Evolutionary conservation across 208 protist genomes (phyloP).

Genomic region (Leishmania lainsoni): DNA sequence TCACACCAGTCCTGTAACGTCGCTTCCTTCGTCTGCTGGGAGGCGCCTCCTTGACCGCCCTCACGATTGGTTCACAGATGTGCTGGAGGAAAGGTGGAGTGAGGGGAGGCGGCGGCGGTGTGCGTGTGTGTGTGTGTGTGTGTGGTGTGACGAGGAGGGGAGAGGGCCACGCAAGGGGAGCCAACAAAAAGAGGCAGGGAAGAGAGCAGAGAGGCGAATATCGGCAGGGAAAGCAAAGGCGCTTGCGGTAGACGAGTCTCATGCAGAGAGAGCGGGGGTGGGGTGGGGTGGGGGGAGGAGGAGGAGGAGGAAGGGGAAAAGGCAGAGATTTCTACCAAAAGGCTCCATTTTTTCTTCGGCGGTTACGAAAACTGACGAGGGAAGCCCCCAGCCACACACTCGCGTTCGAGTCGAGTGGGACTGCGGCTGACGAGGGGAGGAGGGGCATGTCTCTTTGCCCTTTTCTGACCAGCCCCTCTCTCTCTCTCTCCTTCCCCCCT

Average conservation of each 20-base stretch:
- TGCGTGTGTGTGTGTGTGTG: slow-evolving; percentile 7
- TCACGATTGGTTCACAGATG: neutral
- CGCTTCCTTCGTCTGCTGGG: neutral
- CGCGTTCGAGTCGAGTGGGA: neutral
- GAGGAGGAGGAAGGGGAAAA: neutral
- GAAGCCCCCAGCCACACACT: neutral
- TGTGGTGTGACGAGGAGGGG: neutral
- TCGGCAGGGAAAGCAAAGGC: neutral
- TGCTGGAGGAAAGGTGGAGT: neutral
- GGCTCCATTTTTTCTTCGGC: too few species aligned
- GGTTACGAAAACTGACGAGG: neutral
- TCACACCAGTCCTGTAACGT: neutral
- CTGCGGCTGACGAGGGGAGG: neutral
- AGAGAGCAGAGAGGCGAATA: neutral
- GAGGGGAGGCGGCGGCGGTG: neutral
- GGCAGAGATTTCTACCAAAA: neutral
- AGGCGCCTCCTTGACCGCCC: neutral
- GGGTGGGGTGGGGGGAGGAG: too few species aligned
- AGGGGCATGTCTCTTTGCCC: neutral
- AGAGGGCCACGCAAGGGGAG: neutral
- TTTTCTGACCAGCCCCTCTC: neutral
- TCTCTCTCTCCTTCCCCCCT: too few species aligned
- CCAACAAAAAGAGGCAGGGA: neutral
- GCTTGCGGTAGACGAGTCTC: neutral
- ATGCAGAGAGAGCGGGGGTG: neutral